These are phyloP conservation scores for Aspergillus quadricinctus DNA, from an alignment of 2,329 filamentous ascomycete genomes.

Conservation along the genomic window DNA sequence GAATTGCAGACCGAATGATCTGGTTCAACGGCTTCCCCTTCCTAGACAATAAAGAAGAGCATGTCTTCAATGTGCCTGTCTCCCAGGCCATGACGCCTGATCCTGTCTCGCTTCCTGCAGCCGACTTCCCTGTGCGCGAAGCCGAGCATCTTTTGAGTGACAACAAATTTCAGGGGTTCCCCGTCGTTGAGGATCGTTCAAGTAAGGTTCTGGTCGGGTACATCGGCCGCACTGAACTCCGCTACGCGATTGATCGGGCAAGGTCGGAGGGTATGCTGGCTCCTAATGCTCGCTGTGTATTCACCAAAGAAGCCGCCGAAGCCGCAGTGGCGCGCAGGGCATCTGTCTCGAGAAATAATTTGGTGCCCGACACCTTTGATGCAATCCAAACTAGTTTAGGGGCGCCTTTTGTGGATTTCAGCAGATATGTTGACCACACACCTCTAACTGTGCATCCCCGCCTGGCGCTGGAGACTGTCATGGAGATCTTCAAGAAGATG, in stretches of 20 bases:
- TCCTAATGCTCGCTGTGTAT: conserved; percentile 67
- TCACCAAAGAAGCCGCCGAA: conserved; percentile 53
- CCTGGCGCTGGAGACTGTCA: conserved; percentile 89
- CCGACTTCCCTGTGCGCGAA: conserved; percentile 69
- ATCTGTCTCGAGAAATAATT: conserved; percentile 18
- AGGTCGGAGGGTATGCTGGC: conserved; percentile 65
- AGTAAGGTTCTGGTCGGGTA: conserved; percentile 79
- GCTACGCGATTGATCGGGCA: conserved; percentile 80
- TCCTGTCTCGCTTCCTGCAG: conserved; percentile 67
- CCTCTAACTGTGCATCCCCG: conserved; percentile 88
- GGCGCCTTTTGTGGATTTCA: conserved; percentile 67
- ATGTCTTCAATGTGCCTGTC: conserved; percentile 92
- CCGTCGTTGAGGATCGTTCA: conserved; percentile 71
- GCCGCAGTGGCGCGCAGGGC: conserved; percentile 28
- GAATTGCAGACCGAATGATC: conserved; percentile 97
- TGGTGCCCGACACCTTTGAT: conserved; percentile 54
- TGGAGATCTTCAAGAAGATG: conserved; percentile 98
- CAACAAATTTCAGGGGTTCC: conserved; percentile 87
- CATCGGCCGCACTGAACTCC: conserved; percentile 85
- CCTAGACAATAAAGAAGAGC: conserved; percentile 94
- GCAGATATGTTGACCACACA: conserved; percentile 81
- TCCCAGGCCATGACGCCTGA: conserved; percentile 82
- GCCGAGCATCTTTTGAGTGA: conserved; percentile 72
- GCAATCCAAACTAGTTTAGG: conserved; percentile 54
- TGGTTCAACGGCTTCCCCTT: conserved; percentile 98